A percentile compares a stretch with the other conserved stretches of the same genome.
Evolutionary conservation across 306 rosid genomes (phyloP).

Genomic region (Cicer arietinum): DNA sequence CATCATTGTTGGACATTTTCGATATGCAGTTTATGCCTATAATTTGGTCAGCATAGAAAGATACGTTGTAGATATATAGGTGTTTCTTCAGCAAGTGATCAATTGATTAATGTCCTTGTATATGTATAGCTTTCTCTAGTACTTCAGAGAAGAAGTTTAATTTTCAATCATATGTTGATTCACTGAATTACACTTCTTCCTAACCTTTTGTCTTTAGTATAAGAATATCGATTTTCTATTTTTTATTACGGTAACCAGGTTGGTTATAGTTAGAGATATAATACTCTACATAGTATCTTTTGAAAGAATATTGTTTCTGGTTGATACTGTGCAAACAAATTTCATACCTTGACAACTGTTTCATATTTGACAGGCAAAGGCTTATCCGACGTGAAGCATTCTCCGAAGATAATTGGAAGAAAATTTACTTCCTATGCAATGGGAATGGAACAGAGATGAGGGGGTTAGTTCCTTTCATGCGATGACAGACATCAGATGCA

Average conservation of each 20-base stretch:
- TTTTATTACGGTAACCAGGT: slow-evolving; percentile 8
- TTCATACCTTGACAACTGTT: slow-evolving; percentile 16
- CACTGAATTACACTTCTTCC: slow-evolving; percentile 7
- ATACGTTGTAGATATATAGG: slow-evolving; percentile 11
- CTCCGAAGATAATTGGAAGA: slow-evolving; percentile 91
- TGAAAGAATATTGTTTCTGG: slow-evolving; percentile 12
- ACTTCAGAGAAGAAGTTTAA: slow-evolving; percentile 5
- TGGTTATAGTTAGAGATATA: background rate
- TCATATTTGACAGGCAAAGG: slow-evolving; percentile 77
- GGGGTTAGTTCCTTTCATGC: slow-evolving; percentile 80
- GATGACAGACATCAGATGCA: slow-evolving; percentile 47
- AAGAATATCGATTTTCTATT: background rate
- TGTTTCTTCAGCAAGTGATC: slow-evolving; percentile 1
- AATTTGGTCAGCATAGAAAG: slow-evolving; percentile 1
- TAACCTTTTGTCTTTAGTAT: background rate
- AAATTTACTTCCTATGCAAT: slow-evolving; percentile 73
- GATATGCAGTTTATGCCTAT: background rate
- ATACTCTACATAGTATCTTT: background rate
- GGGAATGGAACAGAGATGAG: slow-evolving; percentile 97
- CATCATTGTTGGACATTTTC: slow-evolving; percentile 28
- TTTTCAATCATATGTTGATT: slow-evolving; percentile 32
- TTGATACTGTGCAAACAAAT: slow-evolving; percentile 15
- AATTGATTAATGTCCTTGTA: background rate
- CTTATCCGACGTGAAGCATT: slow-evolving; percentile 74
- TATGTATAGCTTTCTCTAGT: background rate